These are phyloP conservation scores for Solanum hybrid DNA, from an alignment of 305 asterid species.

Conservation along the genomic window DNA sequence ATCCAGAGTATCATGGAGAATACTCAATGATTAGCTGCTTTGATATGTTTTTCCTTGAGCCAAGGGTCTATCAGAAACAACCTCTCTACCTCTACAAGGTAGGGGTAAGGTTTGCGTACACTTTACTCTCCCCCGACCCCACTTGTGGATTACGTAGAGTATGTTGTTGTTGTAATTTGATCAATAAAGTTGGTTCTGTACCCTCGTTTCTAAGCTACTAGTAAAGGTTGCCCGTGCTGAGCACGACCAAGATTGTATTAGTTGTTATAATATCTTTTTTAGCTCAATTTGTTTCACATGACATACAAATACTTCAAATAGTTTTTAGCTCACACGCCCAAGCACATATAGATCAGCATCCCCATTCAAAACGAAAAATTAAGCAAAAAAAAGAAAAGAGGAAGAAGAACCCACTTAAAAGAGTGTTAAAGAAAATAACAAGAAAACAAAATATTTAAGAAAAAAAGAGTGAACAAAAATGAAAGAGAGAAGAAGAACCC, in stretches of 20 bases:
- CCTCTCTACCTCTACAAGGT: background rate
- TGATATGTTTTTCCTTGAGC: background rate
- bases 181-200: background rate
- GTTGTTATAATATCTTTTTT: background rate
- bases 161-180: background rate
- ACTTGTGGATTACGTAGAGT: background rate
- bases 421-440: background rate
- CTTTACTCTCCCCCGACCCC: background rate
- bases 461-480: background rate
- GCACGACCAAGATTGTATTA: background rate
- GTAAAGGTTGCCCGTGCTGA: background rate
- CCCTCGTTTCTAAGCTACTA: background rate
- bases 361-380: background rate
- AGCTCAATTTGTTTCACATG: background rate
- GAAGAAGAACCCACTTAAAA: background rate
- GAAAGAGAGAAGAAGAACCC: background rate
- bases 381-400: background rate
- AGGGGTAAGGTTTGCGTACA: background rate
- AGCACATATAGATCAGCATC: background rate
- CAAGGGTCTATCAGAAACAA: background rate
- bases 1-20: conserved; percentile 6
- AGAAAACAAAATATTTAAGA: background rate
- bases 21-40: background rate
- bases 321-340: background rate
- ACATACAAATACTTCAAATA: background rate